Evolutionary conservation across 306 rosid genomes (phyloP).

Genomic region (Malus asiatica): DNA sequence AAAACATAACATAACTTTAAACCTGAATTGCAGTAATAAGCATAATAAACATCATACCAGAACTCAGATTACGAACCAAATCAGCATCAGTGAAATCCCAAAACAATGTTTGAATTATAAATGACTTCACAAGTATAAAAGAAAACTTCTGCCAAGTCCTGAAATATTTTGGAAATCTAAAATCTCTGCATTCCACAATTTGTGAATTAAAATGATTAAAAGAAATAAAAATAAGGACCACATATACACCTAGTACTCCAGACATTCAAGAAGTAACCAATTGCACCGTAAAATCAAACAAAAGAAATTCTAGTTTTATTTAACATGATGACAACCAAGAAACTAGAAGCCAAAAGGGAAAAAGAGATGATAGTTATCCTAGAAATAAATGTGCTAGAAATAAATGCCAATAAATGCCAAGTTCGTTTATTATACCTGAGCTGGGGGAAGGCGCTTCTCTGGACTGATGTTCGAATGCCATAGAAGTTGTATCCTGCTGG

Average conservation of each 20-base stretch:
- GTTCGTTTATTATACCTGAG: conserved; percentile 58
- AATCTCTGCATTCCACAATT: neutral
- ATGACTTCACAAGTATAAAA: neutral
- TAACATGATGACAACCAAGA: neutral
- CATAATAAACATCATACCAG: neutral
- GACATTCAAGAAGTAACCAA: neutral
- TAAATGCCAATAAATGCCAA: neutral
- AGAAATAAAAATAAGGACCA: neutral
- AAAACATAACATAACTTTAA: neutral
- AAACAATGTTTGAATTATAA: neutral
- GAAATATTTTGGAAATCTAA: neutral
- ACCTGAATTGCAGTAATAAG: neutral
- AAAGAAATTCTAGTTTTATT: neutral
- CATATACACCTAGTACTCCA: neutral
- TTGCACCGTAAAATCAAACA: neutral
- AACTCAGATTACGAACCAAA: neutral
- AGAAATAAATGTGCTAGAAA: neutral
- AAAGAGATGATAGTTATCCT: neutral
- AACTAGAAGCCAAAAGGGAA: neutral
- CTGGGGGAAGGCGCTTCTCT: conserved; percentile 72
- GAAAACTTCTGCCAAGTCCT: neutral
- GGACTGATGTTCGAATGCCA: conserved; percentile 37
- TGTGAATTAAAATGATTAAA: neutral
- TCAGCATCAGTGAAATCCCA: neutral
- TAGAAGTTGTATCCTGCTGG: conserved; percentile 38